phyloP scores from a whole-genome alignment of 768 basidiomycete genomes.

The Tylopilus intermedius region DNA sequence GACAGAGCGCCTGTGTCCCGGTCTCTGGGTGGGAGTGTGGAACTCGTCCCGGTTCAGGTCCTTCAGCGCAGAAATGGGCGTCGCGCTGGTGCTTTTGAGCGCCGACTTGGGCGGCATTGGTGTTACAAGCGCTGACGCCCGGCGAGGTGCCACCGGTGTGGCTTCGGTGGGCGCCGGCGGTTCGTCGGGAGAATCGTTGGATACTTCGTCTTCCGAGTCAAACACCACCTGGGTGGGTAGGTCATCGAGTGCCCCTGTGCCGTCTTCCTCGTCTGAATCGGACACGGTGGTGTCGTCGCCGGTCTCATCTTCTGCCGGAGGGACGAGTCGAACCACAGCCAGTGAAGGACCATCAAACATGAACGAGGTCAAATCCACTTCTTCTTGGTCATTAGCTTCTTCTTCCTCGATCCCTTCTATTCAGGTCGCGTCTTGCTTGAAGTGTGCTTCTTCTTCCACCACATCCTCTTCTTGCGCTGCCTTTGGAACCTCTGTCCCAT shows the following conservation, averaged over 20 bases:
- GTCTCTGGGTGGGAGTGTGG: slow-evolving; percentile 50
- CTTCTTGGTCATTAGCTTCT: slow-evolving; percentile 55
- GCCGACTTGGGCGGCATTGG: slow-evolving; percentile 37
- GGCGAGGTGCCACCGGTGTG: slow-evolving; percentile 22
- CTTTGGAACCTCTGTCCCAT: slow-evolving; percentile 1
- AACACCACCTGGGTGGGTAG: slow-evolving; percentile 9
- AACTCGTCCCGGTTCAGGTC: slow-evolving; percentile 44
- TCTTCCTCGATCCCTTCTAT: slow-evolving; percentile 47
- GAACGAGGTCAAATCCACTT: slow-evolving; percentile 65
- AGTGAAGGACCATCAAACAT: slow-evolving; percentile 61
- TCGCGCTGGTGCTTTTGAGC: slow-evolving; percentile 42
- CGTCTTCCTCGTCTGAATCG: slow-evolving; percentile 27
- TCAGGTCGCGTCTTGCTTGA: slow-evolving; percentile 26
- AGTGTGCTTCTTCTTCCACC: slow-evolving; percentile 14
- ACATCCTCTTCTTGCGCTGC: slow-evolving; percentile 11
- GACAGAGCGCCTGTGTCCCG: slow-evolving; percentile 72
- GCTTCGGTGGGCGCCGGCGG: neutral
- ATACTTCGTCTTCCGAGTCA: slow-evolving; percentile 38
- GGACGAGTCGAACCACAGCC: slow-evolving; percentile 48
- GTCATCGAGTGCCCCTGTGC: slow-evolving; percentile 5
- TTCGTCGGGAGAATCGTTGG: slow-evolving; percentile 13
- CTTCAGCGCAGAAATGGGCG: slow-evolving; percentile 58
- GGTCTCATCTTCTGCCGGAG: slow-evolving; percentile 30
- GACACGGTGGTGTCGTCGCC: slow-evolving; percentile 41
- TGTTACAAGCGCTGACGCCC: slow-evolving; percentile 9